These are phyloP conservation scores for Pisolithus orientalis DNA, from an alignment of 768 basidiomycete genomes.

Conservation along the genomic window DNA sequence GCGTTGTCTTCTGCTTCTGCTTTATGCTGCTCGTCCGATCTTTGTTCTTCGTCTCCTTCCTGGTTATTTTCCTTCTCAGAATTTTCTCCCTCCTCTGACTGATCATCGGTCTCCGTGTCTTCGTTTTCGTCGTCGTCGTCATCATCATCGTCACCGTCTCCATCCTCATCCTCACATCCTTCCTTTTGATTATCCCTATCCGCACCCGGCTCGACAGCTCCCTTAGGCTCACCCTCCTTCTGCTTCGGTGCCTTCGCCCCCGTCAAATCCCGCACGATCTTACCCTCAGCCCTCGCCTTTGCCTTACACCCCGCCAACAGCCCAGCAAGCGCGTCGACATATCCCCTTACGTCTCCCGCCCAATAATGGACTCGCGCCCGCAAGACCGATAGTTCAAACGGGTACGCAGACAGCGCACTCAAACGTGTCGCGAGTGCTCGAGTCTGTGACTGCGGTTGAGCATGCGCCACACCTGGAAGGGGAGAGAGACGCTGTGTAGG, in stretches of 20 bases:
- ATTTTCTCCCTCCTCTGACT: not conserved
- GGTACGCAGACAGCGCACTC: conserved; percentile 12
- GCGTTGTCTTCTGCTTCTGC: not conserved
- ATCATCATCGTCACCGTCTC: not conserved
- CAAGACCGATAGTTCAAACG: conserved; percentile 61
- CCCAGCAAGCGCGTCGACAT: conserved; percentile 66
- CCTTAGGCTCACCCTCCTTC: not conserved
- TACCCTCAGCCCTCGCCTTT: conserved; percentile 35
- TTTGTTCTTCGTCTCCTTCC: not conserved
- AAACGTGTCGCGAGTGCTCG: not conserved
- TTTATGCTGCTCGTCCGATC: conserved; percentile 3
- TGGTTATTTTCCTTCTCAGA: not conserved
- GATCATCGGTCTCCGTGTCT: not conserved
- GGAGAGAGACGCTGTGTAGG: not conserved
- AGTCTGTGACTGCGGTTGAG: not conserved
- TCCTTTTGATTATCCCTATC: not conserved
- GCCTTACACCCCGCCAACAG: conserved; percentile 56
- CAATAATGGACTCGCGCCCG: conserved; percentile 72
- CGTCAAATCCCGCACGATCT: conserved; percentile 11
- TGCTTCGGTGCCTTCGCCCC: conserved; percentile 2
- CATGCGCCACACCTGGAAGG: not conserved
- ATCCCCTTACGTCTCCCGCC: conserved; percentile 75
- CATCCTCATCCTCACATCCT: not conserved
- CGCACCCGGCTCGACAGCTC: not conserved
- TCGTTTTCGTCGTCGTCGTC: conserved; percentile 1